Base-by-base conservation (phyloP, 495 filamentous ascomycete genomes). In the Staphylotrichum tortipilum region DNA sequence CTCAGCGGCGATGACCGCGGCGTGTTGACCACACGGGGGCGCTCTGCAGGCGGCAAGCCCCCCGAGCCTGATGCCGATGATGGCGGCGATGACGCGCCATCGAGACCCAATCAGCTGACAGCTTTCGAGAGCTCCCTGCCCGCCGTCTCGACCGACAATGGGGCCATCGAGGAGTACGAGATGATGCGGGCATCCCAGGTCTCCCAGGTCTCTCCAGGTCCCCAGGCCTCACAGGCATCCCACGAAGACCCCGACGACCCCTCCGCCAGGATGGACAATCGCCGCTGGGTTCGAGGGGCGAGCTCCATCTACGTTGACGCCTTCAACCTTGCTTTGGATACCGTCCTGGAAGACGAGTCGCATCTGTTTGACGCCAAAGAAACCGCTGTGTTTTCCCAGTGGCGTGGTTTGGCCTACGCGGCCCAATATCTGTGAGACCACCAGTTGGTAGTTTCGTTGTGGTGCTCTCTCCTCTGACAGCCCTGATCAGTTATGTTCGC, bases 241-340 rank as follows among this genome's bases (percentile, higher is more conserved):
- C 41, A 47, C 12, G 68, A 71, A 36, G 67, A 65, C 14, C 61
- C 77, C 28, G 63, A 68, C 28, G 68, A 61, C 14, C 55, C 62
- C 19, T 49, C 62, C 7, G 54, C 65, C 7, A 61, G 69, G 28
- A 52, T 70, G 3, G 57, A 67, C 22, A 62, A 61, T 30, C 65
- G 68, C 24, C 61, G 60, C 29, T 76, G 76, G 78, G 67, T 69
- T 4, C 66, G 58, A 36, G 75, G 74, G 7, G 72, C 69, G 37
- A 94, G 83, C 56, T 97, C 92, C 4, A 89, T 98, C 46, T 98
- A 98, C 57, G 89, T 96, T 14, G 91, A 98, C 66, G 92, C 91
- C 17, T 98, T 98, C 75, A 95, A 95, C 65, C 70, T 96, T 14
- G 89, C 90, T 15, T 73, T 98, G 36, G 82, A 89, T 51, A 97